Base-by-base conservation (phyloP, 2,329 filamentous ascomycete genomes). In the Penicillium nordicum region DNA sequence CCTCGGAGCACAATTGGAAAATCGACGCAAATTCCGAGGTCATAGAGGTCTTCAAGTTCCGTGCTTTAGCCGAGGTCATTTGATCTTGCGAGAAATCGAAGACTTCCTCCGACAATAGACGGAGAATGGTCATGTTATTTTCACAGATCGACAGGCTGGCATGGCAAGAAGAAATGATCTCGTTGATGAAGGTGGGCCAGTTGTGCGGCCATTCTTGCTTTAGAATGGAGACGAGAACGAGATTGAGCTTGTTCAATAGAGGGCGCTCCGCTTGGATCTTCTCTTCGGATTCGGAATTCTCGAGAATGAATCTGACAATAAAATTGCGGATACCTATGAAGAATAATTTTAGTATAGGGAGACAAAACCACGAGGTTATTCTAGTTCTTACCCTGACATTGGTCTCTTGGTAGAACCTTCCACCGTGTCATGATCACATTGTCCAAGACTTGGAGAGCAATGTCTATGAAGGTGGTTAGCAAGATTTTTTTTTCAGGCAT, bases 161-260 rank as follows among this genome's bases (percentile, higher is more conserved):
- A 74, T 96, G 92, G 78, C 92, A 97, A 54, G 94, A 93, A 23
- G 91, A 89, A 68, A 99, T 92, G 76, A 99, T 99, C 80, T 99
- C 94, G 81, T 97, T 97, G 83, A 99, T 97, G 77, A 99, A 99
- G 21, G 92, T 96, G 11, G 95, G 94, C 94, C 95, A 99, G 81
- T 99, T 96, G 78, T 97, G 93, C 55, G 94, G 94, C 94, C 94
- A 99, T 78, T 99, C 94, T 78, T 99, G 94, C 82, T 99, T 99
- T 71, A 99, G 81, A 62, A 99, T 93, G 56, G 92, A 97, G 67
- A 99, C 91, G 62, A 99, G 88, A 57, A 97, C 93, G 68, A 99
- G 84, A 72, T 99, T 99, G 60, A 99, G 87, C 81, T 99, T 99
- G 84, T 97, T 97, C 71, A 99, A 82, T 58, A 99, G 85, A 34